These are phyloP conservation scores for Sclerotinia sclerotiorum DNA, from an alignment of 2,329 filamentous ascomycete genomes.

Conservation along the genomic window DNA sequence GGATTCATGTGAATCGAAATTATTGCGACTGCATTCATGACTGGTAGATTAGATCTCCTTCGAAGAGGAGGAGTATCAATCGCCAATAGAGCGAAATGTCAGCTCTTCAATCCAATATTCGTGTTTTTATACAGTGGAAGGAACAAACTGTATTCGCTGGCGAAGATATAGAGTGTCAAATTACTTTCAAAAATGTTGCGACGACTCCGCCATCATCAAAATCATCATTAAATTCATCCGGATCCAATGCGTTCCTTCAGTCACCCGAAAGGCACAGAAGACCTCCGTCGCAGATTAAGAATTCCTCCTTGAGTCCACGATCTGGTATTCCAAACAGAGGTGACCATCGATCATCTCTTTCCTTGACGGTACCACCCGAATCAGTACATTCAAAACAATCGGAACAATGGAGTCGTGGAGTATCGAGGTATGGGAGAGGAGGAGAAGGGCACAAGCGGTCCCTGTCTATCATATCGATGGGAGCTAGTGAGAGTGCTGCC, in stretches of 20 bases:
- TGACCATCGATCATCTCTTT: slow-evolving; percentile 64
- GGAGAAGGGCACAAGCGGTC: slow-evolving; percentile 71
- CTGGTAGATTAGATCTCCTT: slow-evolving; percentile 36
- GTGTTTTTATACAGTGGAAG: slow-evolving; percentile 93
- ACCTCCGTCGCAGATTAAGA: slow-evolving; percentile 42
- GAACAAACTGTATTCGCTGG: slow-evolving; percentile 94
- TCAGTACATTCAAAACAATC: slow-evolving; percentile 26
- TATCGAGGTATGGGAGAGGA: slow-evolving; percentile 31
- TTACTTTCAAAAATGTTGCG: slow-evolving; percentile 87
- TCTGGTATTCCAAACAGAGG: slow-evolving; percentile 48
- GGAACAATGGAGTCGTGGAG: slow-evolving; percentile 32
- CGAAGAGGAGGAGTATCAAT: slow-evolving; percentile 36
- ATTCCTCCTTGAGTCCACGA: slow-evolving; percentile 50
- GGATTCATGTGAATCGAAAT: slow-evolving; percentile 24
- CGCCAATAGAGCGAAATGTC: slow-evolving; percentile 37
- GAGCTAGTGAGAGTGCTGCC: slow-evolving; percentile 47
- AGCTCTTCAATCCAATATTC: slow-evolving; percentile 69
- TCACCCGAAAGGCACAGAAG: slow-evolving; percentile 37
- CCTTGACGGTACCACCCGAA: slow-evolving; percentile 54
- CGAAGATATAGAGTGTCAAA: slow-evolving; percentile 91
- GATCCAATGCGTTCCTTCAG: slow-evolving; percentile 33
- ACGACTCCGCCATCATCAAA: slow-evolving; percentile 30
- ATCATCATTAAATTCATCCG: slow-evolving; percentile 33
- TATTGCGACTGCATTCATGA: slow-evolving; percentile 39
- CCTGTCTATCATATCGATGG: slow-evolving; percentile 79